Evolutionary conservation across 2,329 filamentous ascomycete species (phyloP).

Genomic region (Fusarium camptoceras): DNA sequence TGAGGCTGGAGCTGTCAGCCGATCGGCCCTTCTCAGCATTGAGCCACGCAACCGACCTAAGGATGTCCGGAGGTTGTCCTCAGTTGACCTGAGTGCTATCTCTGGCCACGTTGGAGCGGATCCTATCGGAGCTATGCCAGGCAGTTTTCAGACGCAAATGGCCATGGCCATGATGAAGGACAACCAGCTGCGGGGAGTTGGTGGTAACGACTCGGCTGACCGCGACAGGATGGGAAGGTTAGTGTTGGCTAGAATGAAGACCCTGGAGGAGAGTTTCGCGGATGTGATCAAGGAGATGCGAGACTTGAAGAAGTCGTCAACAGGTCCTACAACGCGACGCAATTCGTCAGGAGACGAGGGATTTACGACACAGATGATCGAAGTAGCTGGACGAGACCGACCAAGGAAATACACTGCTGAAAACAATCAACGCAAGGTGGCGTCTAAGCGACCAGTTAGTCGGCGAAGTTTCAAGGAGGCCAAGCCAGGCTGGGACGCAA

Average conservation of each 20-base stretch:
- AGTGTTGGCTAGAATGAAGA: constrained; percentile 91
- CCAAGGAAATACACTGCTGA: constrained; percentile 43
- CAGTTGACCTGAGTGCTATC: constrained; percentile 78
- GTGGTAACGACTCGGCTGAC: constrained; percentile 55
- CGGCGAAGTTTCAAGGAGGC: constrained; percentile 58
- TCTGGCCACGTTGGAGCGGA: constrained; percentile 75
- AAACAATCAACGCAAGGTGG: constrained; percentile 43
- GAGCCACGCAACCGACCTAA: constrained; percentile 58
- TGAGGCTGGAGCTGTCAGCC: constrained; percentile 52
- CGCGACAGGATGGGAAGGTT: constrained; percentile 80
- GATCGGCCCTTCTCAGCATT: constrained; percentile 63
- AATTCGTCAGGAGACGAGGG: constrained; percentile 63
- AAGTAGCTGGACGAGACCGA: constrained; percentile 52
- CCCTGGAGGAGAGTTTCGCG: constrained; percentile 88
- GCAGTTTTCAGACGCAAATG: constrained; percentile 86
- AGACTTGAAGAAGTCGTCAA: constrained; percentile 64
- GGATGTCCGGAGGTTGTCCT: constrained; percentile 63
- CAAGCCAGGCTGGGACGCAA: constrained; percentile 52
- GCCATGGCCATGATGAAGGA: constrained; percentile 74
- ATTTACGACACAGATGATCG: constrained; percentile 46
- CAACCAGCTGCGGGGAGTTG: constrained; percentile 62
- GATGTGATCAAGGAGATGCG: constrained; percentile 88
- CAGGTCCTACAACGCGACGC: constrained; percentile 61
- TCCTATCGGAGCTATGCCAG: constrained; percentile 72
- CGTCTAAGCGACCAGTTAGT: constrained; percentile 53